Conservation (phyloP, 2,329 filamentous ascomycete species). For the Sclerotinia minor region DNA sequence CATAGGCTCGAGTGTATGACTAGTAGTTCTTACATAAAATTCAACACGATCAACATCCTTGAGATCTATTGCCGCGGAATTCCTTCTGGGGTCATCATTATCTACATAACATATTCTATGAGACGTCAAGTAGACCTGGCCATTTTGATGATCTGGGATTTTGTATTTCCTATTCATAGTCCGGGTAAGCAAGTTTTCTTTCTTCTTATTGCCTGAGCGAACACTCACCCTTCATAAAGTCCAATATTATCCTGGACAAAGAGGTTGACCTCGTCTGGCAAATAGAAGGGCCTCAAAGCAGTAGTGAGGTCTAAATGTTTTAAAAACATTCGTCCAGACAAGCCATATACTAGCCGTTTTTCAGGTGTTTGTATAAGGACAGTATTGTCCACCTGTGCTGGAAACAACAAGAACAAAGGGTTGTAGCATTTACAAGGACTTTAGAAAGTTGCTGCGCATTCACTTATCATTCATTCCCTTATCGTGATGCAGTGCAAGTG, state of each 20-base stretch:
- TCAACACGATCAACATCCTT: conserved; percentile 90
- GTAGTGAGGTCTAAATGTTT: conserved; percentile 94
- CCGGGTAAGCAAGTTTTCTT: not conserved
- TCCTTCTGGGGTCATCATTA: conserved; percentile 77
- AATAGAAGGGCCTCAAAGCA: conserved; percentile 86
- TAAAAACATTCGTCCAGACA: conserved; percentile 88
- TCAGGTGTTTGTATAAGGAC: conserved; percentile 14
- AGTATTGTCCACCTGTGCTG: conserved; percentile 12
- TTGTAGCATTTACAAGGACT: not conserved
- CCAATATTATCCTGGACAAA: conserved; percentile 98
- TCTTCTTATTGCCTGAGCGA: not conserved
- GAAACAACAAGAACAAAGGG: not conserved
- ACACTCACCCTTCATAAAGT: conserved; percentile 87
- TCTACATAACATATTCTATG: conserved; percentile 96
- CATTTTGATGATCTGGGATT: conserved; percentile 89
- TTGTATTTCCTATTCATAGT: conserved; percentile 75
- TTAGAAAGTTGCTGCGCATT: conserved; percentile 5
- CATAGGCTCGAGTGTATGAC: not conserved
- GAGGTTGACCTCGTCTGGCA: conserved; percentile 89
- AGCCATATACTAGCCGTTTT: conserved; percentile 40
- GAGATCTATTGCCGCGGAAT: conserved; percentile 81
- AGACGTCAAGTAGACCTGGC: conserved; percentile 93
- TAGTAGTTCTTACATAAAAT: conserved; percentile 65
- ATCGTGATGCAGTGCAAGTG: not conserved
- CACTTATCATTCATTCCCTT: conserved; percentile 10